phyloP scores from a whole-genome alignment of 805 yeast species.

The Wickerhamiella australiensis region DNA sequence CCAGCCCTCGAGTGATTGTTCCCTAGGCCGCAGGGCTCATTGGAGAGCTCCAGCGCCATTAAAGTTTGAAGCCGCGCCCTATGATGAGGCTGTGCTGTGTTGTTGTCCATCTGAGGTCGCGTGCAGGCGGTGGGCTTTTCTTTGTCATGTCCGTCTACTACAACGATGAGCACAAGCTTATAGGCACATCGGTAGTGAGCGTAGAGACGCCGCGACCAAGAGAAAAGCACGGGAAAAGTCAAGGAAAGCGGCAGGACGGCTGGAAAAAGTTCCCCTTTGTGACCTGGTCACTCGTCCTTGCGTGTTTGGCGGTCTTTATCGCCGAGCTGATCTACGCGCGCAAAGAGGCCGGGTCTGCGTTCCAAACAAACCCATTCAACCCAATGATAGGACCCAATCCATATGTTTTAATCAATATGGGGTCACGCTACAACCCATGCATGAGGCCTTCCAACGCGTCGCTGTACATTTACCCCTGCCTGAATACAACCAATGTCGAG shows the following conservation, averaged over 20 bases:
- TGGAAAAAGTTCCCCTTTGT: slow-evolving; percentile 24
- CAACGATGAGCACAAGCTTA: slow-evolving; percentile 4
- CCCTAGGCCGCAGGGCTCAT: too few relatives aligned
- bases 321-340: slow-evolving; percentile 51
- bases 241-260: neutral
- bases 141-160: neutral
- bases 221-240: neutral
- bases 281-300: slow-evolving; percentile 21
- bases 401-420: slow-evolving; percentile 53
- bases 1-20: too few relatives aligned
- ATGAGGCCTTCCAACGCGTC: slow-evolving; percentile 46
- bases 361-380: slow-evolving; percentile 61
- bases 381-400: slow-evolving; percentile 72
- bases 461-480: slow-evolving; percentile 46
- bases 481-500: slow-evolving; percentile 52
- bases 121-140: neutral
- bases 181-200: neutral
- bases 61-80: too few relatives aligned
- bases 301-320: slow-evolving; percentile 43
- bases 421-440: slow-evolving; percentile 61
- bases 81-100: neutral
- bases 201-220: neutral
- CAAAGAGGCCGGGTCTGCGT: slow-evolving; percentile 46
- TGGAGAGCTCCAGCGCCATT: too few relatives aligned
- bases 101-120: neutral